Evolutionary conservation across 306 rosid species (phyloP).

Genomic region (Lathyrus aphaca): DNA sequence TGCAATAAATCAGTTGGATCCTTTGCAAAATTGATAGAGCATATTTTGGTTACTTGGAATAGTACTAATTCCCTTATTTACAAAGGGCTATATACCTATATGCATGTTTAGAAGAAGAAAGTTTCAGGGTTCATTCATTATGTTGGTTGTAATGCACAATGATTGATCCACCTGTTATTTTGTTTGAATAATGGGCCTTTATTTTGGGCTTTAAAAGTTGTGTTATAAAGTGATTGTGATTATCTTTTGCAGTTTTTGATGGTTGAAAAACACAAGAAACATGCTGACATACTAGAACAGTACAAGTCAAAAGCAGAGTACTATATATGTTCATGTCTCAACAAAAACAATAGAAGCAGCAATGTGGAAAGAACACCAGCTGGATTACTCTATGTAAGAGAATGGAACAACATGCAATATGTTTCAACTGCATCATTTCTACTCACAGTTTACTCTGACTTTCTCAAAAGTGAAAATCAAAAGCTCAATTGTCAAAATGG

Average conservation of each 20-base stretch:
- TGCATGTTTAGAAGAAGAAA: slow-evolving; percentile 6
- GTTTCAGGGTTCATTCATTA: background rate
- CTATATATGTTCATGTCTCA: slow-evolving; percentile 78
- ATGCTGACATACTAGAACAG: slow-evolving; percentile 48
- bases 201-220: background rate
- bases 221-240: slow-evolving; percentile 6
- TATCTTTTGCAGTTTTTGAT: slow-evolving; percentile 53
- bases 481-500: slow-evolving; percentile 54
- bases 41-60: background rate
- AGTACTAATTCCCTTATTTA: slow-evolving; percentile 12
- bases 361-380: slow-evolving; percentile 73
- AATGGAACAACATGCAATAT: slow-evolving; percentile 95
- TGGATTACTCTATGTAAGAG: slow-evolving; percentile 67
- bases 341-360: slow-evolving; percentile 60
- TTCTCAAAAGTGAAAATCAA: slow-evolving; percentile 51
- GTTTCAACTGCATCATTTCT: slow-evolving; percentile 81
- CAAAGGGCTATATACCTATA: background rate
- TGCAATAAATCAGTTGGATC: slow-evolving; percentile 15
- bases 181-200: background rate
- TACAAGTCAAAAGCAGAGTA: slow-evolving; percentile 73
- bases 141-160: slow-evolving; percentile 13
- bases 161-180: slow-evolving; percentile 12
- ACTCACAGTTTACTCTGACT: slow-evolving; percentile 70
- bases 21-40: slow-evolving; percentile 8
- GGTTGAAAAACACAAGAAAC: slow-evolving; percentile 57